A percentile compares a stretch with the other conserved stretches of the same genome.
phyloP scores from a whole-genome alignment of 106 monocot species.

The Dioscorea dumetorum region DNA sequence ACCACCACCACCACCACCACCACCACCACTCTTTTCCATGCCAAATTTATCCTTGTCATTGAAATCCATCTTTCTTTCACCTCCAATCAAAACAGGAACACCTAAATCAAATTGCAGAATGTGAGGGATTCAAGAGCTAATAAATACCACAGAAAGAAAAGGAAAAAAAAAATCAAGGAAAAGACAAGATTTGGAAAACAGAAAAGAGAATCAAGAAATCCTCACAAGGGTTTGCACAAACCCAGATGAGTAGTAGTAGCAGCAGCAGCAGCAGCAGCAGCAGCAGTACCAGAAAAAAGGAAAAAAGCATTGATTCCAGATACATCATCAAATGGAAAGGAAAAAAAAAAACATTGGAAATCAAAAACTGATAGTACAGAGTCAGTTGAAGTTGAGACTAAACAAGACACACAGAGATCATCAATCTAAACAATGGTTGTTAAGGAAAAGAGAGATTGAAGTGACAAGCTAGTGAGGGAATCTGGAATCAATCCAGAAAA shows the following conservation, averaged over 20 bases:
- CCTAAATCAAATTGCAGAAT: neutral
- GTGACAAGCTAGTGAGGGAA: conserved; percentile 5
- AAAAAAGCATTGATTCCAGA: neutral
- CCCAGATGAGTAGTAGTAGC: neutral
- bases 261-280: neutral
- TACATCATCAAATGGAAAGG: neutral
- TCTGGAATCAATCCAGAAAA: neutral
- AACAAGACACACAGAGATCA: too few species aligned
- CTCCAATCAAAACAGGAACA: neutral
- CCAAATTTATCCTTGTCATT: conserved; percentile 15
- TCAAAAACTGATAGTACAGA: neutral
- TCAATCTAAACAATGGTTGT: too few species aligned
- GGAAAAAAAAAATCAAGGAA: too few species aligned
- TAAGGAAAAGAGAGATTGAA: neutral
- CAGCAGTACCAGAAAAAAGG: neutral
- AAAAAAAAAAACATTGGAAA: neutral
- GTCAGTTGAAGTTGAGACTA: neutral
- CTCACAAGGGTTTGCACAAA: neutral
- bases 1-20: too few species aligned
- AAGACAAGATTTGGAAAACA: too few species aligned
- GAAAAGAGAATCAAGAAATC: neutral
- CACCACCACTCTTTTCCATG: conserved; percentile 13
- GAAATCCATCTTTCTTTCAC: conserved; percentile 5
- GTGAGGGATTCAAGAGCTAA: neutral
- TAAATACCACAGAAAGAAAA: neutral